These are phyloP conservation scores for Thyridium curvatum DNA, from an alignment of 2,329 filamentous ascomycete species.

Conservation along the genomic window DNA sequence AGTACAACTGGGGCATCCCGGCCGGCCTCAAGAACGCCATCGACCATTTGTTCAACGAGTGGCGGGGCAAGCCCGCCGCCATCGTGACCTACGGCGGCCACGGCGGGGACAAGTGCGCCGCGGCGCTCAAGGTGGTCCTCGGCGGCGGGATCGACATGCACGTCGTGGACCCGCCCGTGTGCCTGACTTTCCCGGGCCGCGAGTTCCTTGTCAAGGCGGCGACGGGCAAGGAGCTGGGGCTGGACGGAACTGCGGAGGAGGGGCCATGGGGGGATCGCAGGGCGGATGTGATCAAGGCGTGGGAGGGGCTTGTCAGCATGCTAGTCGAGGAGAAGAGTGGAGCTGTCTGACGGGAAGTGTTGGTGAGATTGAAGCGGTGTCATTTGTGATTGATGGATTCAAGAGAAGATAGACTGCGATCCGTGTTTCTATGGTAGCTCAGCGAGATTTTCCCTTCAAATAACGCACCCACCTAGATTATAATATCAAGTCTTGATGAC, in stretches of 20 bases:
- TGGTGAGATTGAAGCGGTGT: too few species aligned
- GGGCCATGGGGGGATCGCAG: constrained; percentile 9
- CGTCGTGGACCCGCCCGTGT: constrained; percentile 15
- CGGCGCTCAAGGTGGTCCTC: constrained; percentile 15
- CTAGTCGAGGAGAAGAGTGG: not conserved
- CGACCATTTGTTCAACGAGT: constrained; percentile 44
- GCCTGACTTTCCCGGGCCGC: constrained; percentile 14
- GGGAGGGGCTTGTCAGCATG: constrained; percentile 10
- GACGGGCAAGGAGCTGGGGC: constrained; percentile 9
- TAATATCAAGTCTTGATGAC: too few species aligned
- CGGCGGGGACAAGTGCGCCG: constrained; percentile 21
- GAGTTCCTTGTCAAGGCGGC: constrained; percentile 5
- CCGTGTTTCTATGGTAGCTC: too few species aligned
- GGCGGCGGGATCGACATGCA: constrained; percentile 12
- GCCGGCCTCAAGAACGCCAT: constrained; percentile 44
- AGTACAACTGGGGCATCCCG: constrained; percentile 42
- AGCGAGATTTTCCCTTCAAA: too few species aligned
- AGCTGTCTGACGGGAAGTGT: too few species aligned
- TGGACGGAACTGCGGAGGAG: constrained; percentile 2
- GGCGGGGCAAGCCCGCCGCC: constrained; percentile 37
- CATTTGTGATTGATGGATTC: too few species aligned
- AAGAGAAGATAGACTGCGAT: too few species aligned
- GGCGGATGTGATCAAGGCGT: constrained; percentile 10
- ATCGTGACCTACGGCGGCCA: constrained; percentile 41
- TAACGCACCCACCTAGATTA: too few species aligned